Conservation (phyloP, 352 stramenopile genomes). For the Phytophthora foliorum region DNA sequence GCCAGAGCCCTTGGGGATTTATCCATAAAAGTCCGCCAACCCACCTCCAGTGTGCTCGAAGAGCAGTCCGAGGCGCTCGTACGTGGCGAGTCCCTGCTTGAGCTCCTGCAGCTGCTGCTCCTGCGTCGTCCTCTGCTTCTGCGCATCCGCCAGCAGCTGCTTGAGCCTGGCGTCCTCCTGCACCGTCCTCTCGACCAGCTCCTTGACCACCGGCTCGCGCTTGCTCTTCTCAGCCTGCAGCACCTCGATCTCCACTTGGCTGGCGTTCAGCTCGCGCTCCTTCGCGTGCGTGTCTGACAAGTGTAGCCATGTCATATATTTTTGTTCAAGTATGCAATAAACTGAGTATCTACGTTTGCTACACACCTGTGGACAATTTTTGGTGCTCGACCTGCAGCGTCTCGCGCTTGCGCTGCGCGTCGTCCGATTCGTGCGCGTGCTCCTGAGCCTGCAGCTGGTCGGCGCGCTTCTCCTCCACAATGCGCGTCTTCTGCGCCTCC, state of each 20-base stretch:
- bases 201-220: slow-evolving; percentile 70
- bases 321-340: neutral
- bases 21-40: slow-evolving; percentile 6
- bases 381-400: slow-evolving; percentile 57
- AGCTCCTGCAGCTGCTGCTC: slow-evolving; percentile 70
- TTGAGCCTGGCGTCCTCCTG: slow-evolving; percentile 69
- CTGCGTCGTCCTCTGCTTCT: slow-evolving; percentile 52
- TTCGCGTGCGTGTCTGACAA: slow-evolving; percentile 52
- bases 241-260: slow-evolving; percentile 78
- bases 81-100: slow-evolving; percentile 68
- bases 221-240: slow-evolving; percentile 66
- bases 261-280: slow-evolving; percentile 60
- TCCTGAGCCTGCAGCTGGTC: slow-evolving; percentile 58
- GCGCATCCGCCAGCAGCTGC: slow-evolving; percentile 51
- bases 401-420: slow-evolving; percentile 54
- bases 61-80: slow-evolving; percentile 72
- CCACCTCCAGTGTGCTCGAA: slow-evolving; percentile 74
- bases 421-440: slow-evolving; percentile 43
- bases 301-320: neutral
- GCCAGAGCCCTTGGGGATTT: neutral
- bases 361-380: slow-evolving; percentile 42
- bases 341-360: neutral
- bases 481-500: slow-evolving; percentile 47
- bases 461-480: slow-evolving; percentile 53
- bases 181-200: slow-evolving; percentile 67